Percentiles rank a stretch among this genome's conserved stretches.
Evolutionary conservation across 192 early-diverging fungal species (phyloP).

Genomic region (Coemansia sp.): DNA sequence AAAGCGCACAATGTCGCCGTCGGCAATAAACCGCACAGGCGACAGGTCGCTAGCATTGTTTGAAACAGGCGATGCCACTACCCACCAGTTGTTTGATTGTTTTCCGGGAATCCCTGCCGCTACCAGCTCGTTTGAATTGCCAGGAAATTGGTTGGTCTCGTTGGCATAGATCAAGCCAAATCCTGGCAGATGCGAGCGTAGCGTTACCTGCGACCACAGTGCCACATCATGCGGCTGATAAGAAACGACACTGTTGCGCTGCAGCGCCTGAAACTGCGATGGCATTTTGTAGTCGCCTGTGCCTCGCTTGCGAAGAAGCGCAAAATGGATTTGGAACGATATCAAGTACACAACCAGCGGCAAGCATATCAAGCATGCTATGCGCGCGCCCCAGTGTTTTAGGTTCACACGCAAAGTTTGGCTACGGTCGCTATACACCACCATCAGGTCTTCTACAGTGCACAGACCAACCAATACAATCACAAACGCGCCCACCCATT

Average conservation of each 20-base stretch:
- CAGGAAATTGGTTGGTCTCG: constrained; percentile 17
- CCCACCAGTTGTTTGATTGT: constrained; percentile 39
- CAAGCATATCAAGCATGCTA: constrained; percentile 74
- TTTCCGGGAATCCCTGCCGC: constrained; percentile 29
- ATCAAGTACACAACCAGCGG: constrained; percentile 74
- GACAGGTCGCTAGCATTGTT: constrained; percentile 15
- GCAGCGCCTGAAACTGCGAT: constrained; percentile 78
- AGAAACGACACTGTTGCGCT: constrained; percentile 69
- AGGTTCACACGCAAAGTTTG: constrained; percentile 58
- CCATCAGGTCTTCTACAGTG: constrained; percentile 88
- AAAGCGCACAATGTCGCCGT: constrained; percentile 46
- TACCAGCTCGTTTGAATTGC: constrained; percentile 3
- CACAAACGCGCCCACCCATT: constrained; percentile 96
- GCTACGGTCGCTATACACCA: constrained; percentile 69
- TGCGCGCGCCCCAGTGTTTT: constrained; percentile 77
- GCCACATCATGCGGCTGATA: constrained; percentile 24
- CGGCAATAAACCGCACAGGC: constrained; percentile 14
- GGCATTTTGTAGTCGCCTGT: constrained; percentile 94
- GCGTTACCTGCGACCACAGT: constrained; percentile 23
- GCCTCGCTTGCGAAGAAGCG: constrained; percentile 71
- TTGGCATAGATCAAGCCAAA: constrained; percentile 36
- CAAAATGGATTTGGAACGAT: constrained; percentile 89
- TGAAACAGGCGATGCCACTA: constrained; percentile 7
- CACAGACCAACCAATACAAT: constrained; percentile 84
- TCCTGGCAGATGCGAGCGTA: constrained; percentile 33